phyloP scores from a whole-genome alignment of 805 yeast genomes.

The Hemisphaericaspora nanyangensis region DNA sequence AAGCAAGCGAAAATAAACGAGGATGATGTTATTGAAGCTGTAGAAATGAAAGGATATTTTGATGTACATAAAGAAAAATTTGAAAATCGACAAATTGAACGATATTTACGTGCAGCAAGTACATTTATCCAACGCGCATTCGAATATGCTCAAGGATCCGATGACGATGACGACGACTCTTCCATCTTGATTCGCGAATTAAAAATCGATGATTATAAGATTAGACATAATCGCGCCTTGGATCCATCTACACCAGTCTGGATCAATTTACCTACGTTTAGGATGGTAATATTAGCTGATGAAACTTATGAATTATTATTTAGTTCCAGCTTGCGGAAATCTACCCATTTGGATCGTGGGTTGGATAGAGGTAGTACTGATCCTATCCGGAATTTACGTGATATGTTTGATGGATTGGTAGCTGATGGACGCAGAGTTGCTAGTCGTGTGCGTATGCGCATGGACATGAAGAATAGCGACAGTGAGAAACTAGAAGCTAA shows the following conservation, averaged over 20 bases:
- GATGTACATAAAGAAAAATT: constrained; percentile 60
- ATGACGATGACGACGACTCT: constrained; percentile 51
- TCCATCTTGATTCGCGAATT: constrained; percentile 35
- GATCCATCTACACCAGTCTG: constrained; percentile 76
- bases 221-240: constrained; percentile 72
- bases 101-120: constrained; percentile 85
- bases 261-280: constrained; percentile 78
- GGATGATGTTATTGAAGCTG: constrained; percentile 23
- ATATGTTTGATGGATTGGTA: constrained; percentile 84
- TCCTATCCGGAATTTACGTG: constrained; percentile 62
- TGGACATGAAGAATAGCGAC: constrained; percentile 53
- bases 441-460: constrained; percentile 78
- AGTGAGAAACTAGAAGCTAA: constrained; percentile 13
- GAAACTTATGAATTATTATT: constrained; percentile 89
- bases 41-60: constrained; percentile 36
- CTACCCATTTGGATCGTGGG: constrained; percentile 62
- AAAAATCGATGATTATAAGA: constrained; percentile 29
- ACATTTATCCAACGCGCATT: constrained; percentile 82
- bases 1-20: not conserved
- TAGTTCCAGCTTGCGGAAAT: constrained; percentile 58
- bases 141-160: constrained; percentile 80
- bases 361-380: constrained; percentile 40
- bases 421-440: constrained; percentile 95
- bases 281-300: constrained; percentile 93
- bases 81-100: constrained; percentile 62